Evolutionary conservation across 2,329 filamentous ascomycete genomes (phyloP), one percentile per base, ranked within the genome.

Genomic region (Neobulgaria alba): DNA sequence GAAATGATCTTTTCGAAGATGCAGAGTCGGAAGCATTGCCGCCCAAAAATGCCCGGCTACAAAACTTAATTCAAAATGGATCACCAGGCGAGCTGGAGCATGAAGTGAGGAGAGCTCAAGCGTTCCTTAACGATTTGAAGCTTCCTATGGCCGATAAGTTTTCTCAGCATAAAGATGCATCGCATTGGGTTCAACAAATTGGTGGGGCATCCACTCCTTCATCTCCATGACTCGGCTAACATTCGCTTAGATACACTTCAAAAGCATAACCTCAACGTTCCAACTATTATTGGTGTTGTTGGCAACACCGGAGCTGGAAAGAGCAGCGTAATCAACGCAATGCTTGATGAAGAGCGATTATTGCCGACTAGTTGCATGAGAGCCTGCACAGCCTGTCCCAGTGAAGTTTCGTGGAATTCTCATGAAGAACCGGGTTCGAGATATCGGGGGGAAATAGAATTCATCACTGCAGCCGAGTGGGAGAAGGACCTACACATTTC

Each of bases 281-380:
- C n/a, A n/a, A n/a, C n/a, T n/a, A n/a, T n/a, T n/a, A n/a, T 56
- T 36, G 52, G 53, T 9, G 51, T 55, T 23, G 45, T 56, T 12
- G 52, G 53, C 2, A 53, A 54, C 36, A 56, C 52, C 12, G 54
- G 54, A 14, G 48, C 50, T 16, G 54, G 53, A 3, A 56, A 56
- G 33, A 46, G 38, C 29, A 51, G 47, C 36, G 41, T 54, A 5
- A 55, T 56, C 3, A 56, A 56, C 36, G 53, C 51, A 12, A 47
- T 71, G 48, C 59, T 71, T 3, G 66, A 70, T 37, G 67, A 70
- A 47, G 68, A 72, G 47, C 60, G 66, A 5, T 52, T 72, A 1
- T 63, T 70, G 0, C 67, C 67, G 0, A 71, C 47, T 1, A 52
- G 50, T 36, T 49, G 51, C n/a, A 48, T 26, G 33, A 18, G 33